A percentile compares a stretch with the other conserved stretches of the same genome.
Conservation (phyloP, 2,329 filamentous ascomycete genomes). For the Aspergillus fumigatus region DNA sequence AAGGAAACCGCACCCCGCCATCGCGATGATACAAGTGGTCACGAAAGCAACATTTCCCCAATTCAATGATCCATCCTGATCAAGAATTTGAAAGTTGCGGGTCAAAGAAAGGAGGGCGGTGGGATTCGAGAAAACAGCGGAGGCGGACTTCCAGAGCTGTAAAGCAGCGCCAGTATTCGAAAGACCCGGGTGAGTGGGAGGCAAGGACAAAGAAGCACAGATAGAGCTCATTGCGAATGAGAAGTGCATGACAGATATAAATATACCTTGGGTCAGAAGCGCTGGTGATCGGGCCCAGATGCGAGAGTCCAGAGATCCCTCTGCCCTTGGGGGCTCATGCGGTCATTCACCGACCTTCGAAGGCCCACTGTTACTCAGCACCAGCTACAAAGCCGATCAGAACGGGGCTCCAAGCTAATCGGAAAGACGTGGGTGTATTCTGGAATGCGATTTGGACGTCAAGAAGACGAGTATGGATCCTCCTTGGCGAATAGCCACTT, state of each 20-base stretch:
- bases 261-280: slow-evolving; percentile 10
- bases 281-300: slow-evolving; percentile 6
- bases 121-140: slow-evolving; percentile 15
- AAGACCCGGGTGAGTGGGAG: slow-evolving; percentile 5
- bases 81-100: slow-evolving; percentile 16
- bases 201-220: slow-evolving; percentile 4
- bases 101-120: slow-evolving; percentile 14
- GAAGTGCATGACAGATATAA: slow-evolving; percentile 1
- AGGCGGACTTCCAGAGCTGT: slow-evolving; percentile 20
- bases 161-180: slow-evolving; percentile 6
- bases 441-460: slow-evolving; percentile 18
- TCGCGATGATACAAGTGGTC: slow-evolving; percentile 29
- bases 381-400: slow-evolving; percentile 1
- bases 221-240: slow-evolving; percentile 12
- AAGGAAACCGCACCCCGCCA: slow-evolving; percentile 35
- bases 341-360: slow-evolving; percentile 6
- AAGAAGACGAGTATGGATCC: slow-evolving; percentile 16
- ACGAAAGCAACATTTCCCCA: slow-evolving; percentile 28
- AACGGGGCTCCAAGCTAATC: slow-evolving; percentile 4
- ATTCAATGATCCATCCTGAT: slow-evolving; percentile 26
- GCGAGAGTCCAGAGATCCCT: slow-evolving; percentile 2
- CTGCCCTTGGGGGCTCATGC: slow-evolving; percentile 6
- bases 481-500: slow-evolving; percentile 15
- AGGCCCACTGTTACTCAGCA: slow-evolving; percentile 4
- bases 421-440: slow-evolving; percentile 15